Conservation (phyloP, 1,139 yeast species). For the Kluyveromyces sp. region DNA sequence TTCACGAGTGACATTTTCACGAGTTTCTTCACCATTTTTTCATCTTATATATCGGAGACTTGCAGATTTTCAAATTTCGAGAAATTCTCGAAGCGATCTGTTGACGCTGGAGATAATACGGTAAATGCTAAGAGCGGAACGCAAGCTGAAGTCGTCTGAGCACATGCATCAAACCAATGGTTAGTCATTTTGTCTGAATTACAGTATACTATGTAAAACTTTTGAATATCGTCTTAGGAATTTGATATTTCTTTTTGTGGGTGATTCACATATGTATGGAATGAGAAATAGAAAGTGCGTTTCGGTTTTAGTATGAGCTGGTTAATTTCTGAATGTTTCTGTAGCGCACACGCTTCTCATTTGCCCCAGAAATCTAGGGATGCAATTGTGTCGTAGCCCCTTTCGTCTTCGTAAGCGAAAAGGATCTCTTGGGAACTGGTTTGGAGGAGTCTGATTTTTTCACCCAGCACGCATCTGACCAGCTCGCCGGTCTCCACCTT, state of each 20-base stretch:
- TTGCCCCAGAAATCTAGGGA: constrained; percentile 81
- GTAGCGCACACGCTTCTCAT: too few species aligned
- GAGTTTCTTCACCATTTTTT: neutral
- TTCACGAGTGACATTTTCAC: too few species aligned
- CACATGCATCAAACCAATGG: too few species aligned
- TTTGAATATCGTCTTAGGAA: too few species aligned
- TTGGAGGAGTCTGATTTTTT: constrained; percentile 80
- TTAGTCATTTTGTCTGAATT: too few species aligned
- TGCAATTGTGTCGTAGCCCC: constrained; percentile 86
- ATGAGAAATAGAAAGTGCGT: neutral
- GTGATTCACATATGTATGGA: neutral
- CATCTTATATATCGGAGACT: neutral
- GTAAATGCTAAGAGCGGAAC: too few species aligned
- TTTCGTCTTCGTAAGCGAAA: constrained; percentile 86
- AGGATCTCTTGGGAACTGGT: constrained; percentile 89
- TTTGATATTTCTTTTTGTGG: neutral
- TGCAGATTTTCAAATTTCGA: neutral
- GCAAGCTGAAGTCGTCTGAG: too few species aligned
- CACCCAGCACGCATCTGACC: constrained; percentile 87
- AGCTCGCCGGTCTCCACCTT: constrained; percentile 84
- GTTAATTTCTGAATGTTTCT: neutral
- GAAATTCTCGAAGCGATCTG: neutral
- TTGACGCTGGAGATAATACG: too few species aligned
- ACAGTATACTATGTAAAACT: too few species aligned
- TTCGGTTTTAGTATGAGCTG: too few species aligned